These are phyloP conservation scores for Hypoxylon rickii DNA, from an alignment of 495 filamentous ascomycete genomes.

Conservation along the genomic window DNA sequence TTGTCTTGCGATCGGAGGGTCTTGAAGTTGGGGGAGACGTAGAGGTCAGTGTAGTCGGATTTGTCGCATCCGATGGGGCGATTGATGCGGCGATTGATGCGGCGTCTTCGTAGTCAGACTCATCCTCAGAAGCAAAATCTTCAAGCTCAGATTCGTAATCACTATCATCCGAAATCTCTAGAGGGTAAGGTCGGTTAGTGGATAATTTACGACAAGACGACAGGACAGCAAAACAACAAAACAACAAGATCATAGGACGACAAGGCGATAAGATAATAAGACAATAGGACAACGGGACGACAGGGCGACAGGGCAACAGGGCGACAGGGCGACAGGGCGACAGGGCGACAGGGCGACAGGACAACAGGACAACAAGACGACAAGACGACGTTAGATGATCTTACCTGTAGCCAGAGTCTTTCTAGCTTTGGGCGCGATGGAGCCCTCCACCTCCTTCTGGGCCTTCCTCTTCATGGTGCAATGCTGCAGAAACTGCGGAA, in stretches of 20 bases:
- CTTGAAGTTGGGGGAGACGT: slow-evolving; percentile 61
- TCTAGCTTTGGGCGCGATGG: slow-evolving; percentile 3
- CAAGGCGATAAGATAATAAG: too few relatives aligned
- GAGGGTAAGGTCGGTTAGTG: slow-evolving; percentile 9
- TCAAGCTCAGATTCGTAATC: slow-evolving; percentile 25
- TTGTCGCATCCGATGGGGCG: slow-evolving; percentile 20
- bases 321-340: too few relatives aligned
- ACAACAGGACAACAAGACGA: not conserved
- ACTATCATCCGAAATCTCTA: not conserved
- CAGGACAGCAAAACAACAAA: too few relatives aligned
- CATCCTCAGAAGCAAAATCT: slow-evolving; percentile 40
- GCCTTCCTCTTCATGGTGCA: slow-evolving; percentile 41
- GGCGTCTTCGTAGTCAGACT: slow-evolving; percentile 46
- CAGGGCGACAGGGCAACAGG: too few relatives aligned
- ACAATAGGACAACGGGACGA: too few relatives aligned
- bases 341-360: too few relatives aligned
- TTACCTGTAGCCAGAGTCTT: not conserved
- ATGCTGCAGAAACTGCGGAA: too few relatives aligned
- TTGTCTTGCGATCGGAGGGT: slow-evolving; percentile 76
- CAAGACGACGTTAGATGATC: not conserved
- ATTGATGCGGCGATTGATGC: slow-evolving; percentile 35
- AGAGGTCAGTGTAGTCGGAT: slow-evolving; percentile 57
- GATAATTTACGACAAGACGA: not conserved
- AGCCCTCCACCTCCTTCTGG: slow-evolving; percentile 9
- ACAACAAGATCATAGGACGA: too few relatives aligned